Evolutionary conservation across 106 monocot species (phyloP).

Genomic region (Dendrobium catenatum): DNA sequence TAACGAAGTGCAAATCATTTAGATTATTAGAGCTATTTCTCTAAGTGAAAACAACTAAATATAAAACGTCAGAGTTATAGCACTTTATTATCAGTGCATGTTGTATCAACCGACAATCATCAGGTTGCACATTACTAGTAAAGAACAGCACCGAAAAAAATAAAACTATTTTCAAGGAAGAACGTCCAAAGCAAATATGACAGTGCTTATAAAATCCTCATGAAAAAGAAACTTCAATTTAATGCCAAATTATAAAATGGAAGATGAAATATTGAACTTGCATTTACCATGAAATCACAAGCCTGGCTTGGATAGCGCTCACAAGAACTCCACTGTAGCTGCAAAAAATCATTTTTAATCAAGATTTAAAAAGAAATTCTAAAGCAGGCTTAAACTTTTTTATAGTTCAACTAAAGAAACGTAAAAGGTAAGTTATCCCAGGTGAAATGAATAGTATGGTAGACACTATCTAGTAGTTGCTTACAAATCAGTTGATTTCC

Average conservation of each 20-base stretch:
- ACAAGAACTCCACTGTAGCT: conserved; percentile 82
- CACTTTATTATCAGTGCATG: background rate
- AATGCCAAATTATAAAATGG: background rate
- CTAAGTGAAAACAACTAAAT: too few relatives aligned
- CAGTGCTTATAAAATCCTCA: background rate
- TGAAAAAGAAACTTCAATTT: background rate
- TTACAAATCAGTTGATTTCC: conserved; percentile 2
- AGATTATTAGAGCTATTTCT: too few relatives aligned
- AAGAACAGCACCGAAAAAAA: background rate
- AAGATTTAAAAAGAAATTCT: conserved; percentile 14
- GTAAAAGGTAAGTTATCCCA: background rate
- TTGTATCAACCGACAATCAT: background rate
- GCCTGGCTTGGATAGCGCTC: conserved; percentile 62
- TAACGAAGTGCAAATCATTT: too few relatives aligned
- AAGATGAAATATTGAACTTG: background rate
- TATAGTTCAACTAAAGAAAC: background rate
- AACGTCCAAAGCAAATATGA: background rate
- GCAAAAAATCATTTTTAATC: conserved; percentile 40
- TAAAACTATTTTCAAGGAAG: background rate
- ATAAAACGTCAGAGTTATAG: background rate
- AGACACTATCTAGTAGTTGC: background rate
- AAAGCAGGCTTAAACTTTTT: conserved; percentile 6
- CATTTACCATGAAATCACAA: conserved; percentile 61
- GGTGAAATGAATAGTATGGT: background rate
- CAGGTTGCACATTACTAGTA: background rate